Base-by-base conservation (phyloP, 2,329 filamentous ascomycete species). In the Ophiocordyceps robertsii region DNA sequence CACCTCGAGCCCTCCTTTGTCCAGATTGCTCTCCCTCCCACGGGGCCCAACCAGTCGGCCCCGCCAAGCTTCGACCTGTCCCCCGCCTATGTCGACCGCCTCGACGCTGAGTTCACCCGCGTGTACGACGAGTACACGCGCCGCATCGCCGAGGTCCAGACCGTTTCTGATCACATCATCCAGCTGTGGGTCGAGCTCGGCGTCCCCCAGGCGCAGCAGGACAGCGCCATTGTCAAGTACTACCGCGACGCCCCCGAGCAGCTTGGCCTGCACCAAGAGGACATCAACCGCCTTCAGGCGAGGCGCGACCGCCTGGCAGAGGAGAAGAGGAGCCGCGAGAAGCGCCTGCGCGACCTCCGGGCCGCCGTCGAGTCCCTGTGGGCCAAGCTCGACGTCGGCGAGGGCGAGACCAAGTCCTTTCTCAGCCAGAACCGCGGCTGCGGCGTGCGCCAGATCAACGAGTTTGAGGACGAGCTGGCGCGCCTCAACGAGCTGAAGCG, bases 81-180 rank as follows among this genome's bases (percentile, higher is more conserved):
- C 0, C 80, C 85, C 0, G 73, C 82, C 5, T 98, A 96, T 56
- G 84, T 95, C 42, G 77, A 84, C 47, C 80, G 82, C 44, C 75
- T 98, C 17, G 90, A 98, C 58, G 72, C 75, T 42, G 92, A 98
- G 62, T 98, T 96, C 57, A 87, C 86, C 11, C 79, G 88, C 46
- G 86, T 98, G 17, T 96, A 96, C 62, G 88, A 96, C 56, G 93
- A 98, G 66, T 98, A 96, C 64, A 87, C 82, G 37, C 83, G 80
- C 50, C 84, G 92, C 39, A 72, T 95, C 37, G 73, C 75, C 29
- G 77, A 76, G 0, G 88, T 96, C 13, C 79, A 86, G 60, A 65
- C 78, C 17, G 63, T 86, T 3, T 80, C 79, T 35, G 84, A 95
- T 54, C 80, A 92, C 47, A 90, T 95, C 46, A 92, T 98, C 53